Base-by-base conservation (phyloP, 139 green algal species). In the Ostreobium quekettii region DNA sequence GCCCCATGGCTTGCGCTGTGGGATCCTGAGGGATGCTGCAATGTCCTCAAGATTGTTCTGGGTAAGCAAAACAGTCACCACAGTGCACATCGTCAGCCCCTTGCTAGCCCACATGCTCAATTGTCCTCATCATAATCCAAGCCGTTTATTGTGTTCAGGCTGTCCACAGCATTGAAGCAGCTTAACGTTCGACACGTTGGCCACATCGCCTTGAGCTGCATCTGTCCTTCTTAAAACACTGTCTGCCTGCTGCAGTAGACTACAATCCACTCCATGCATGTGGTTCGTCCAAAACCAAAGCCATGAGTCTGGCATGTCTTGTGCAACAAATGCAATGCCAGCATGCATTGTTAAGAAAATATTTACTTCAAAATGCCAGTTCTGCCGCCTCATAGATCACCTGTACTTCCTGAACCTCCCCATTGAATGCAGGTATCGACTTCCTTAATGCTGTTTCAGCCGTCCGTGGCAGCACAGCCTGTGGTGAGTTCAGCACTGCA, bases 11-110 rank as follows among this genome's bases (percentile, higher is more conserved):
- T 88, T 90, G 59, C 78, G 72, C 64, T 89, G 86, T 1, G 87
- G 89, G 58, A 95, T 95, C 64, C 89, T 78, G 60, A 95, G 82
- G 67, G 88, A 82, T 74, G 86, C 91, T 11, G 71, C 67, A 4
- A 91, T 64, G 5, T 86, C 76, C 59, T 90, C 82, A 36, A 88
- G 47, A 35, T 48, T 30, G 1, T 4, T 47, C 64, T 77, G 67
- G 49, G 42, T 11, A 53, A 53, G 15, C 42, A 11, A 53, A 53
- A 53, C 15, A 53, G 19, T 26, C 11, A 19, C 11, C 19, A 53
- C n/a, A n/a, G n/a, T n/a, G n/a, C n/a, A n/a, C n/a, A n/a, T n/a
- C n/a, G n/a, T n/a, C n/a, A n/a, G n/a, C n/a, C n/a, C n/a, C n/a
- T n/a, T n/a, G n/a, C n/a, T n/a, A n/a, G n/a, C n/a, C n/a, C n/a